These are phyloP conservation scores for Trichoderma simmonsii DNA, from an alignment of 2,329 filamentous ascomycete species.

Conservation along the genomic window DNA sequence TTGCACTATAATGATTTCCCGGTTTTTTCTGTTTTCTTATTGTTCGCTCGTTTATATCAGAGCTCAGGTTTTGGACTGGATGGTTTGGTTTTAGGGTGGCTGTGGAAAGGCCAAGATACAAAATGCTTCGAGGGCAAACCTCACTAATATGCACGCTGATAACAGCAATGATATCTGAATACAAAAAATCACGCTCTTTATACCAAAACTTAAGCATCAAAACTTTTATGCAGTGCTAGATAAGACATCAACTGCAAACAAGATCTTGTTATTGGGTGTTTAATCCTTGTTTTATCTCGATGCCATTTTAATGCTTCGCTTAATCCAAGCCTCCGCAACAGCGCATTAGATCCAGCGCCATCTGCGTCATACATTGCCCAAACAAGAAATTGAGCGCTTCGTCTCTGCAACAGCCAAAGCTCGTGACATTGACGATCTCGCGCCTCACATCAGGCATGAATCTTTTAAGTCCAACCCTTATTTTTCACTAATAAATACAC, in stretches of 20 bases:
- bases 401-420: background rate
- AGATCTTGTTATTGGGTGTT: background rate
- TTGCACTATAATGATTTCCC: background rate
- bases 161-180: background rate
- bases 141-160: background rate
- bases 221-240: background rate
- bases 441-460: background rate
- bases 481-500: background rate
- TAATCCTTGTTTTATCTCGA: background rate
- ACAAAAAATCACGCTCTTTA: background rate
- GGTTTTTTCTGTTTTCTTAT: background rate
- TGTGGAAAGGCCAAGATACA: background rate
- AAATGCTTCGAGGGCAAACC: background rate
- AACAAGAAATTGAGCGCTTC: constrained; percentile 5
- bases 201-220: background rate
- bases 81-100: background rate
- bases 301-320: background rate
- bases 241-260: background rate
- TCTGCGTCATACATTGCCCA: constrained; percentile 15
- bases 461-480: background rate
- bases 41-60: constrained; percentile 1
- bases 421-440: background rate
- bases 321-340: constrained; percentile 2
- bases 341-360: constrained; percentile 12
- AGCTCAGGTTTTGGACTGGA: background rate